Evolutionary conservation across 192 early-diverging fungal genomes (phyloP).

Genomic region (Backusella parvicylindrica): DNA sequence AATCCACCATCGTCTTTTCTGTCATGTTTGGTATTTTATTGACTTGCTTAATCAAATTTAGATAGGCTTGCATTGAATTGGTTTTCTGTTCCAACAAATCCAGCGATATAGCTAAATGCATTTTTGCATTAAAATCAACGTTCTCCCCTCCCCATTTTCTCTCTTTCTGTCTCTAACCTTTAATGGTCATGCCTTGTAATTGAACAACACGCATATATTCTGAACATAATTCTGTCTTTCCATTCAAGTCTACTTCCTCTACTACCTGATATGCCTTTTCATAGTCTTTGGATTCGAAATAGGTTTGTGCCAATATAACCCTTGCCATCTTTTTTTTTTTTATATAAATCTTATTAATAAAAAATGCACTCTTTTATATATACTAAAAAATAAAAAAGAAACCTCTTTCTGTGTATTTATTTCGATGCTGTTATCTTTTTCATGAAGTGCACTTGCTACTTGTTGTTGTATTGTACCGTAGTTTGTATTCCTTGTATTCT

Average conservation of each 20-base stretch:
- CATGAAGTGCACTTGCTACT: constrained; percentile 13
- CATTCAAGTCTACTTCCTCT: constrained; percentile 5
- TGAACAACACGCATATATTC: constrained; percentile 58
- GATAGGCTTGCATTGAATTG: constrained; percentile 48
- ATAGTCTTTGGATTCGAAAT: constrained; percentile 51
- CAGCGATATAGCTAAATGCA: constrained; percentile 37
- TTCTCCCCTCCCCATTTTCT: too few relatives aligned
- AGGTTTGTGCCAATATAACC: constrained; percentile 53
- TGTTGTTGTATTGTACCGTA: constrained; percentile 15
- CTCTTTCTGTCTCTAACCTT: constrained; percentile 31
- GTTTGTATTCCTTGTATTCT: not conserved
- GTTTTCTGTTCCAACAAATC: constrained; percentile 39
- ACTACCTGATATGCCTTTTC: constrained; percentile 39
- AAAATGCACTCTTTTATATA: not conserved
- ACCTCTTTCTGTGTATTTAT: constrained; percentile 6
- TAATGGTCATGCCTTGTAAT: constrained; percentile 51
- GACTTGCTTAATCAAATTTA: constrained; percentile 38
- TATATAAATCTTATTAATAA: not conserved
- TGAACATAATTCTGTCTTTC: constrained; percentile 24
- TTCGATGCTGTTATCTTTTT: not conserved
- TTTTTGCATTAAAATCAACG: not conserved
- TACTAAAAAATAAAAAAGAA: not conserved
- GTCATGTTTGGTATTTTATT: constrained; percentile 31
- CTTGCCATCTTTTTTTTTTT: constrained; percentile 31
- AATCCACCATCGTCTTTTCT: constrained; percentile 40